Evolutionary conservation across 2,329 filamentous ascomycete species (phyloP).

Genomic region (Calonectria ilicicola): DNA sequence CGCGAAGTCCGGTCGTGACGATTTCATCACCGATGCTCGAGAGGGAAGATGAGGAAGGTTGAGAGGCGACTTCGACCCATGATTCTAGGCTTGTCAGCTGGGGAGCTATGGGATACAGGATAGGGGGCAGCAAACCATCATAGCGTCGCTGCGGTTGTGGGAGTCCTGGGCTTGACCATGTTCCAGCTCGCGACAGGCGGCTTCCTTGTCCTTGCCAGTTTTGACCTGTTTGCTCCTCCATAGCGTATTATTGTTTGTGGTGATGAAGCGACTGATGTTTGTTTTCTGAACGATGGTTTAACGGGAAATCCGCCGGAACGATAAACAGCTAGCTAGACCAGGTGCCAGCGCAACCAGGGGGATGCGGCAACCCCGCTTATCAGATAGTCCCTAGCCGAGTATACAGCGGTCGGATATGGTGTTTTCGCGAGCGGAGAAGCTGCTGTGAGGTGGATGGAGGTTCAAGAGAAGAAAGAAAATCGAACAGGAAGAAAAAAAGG

Average conservation of each 20-base stretch:
- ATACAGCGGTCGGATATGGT: conserved; percentile 23
- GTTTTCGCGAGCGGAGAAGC: conserved; percentile 23
- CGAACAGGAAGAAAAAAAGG: conserved; percentile 17
- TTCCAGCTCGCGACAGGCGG: conserved; percentile 39
- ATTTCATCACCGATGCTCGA: conserved; percentile 90
- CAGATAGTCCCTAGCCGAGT: conserved; percentile 19
- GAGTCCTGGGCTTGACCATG: conserved; percentile 46
- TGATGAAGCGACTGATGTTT: conserved; percentile 7
- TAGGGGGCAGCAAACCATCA: conserved; percentile 46
- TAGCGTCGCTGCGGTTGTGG: conserved; percentile 49
- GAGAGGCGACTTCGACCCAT: conserved; percentile 94
- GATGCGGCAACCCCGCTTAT: conserved; percentile 39
- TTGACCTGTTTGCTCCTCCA: conserved; percentile 45
- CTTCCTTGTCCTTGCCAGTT: conserved; percentile 42
- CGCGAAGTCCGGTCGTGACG: conserved; percentile 86
- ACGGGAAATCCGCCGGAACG: conserved; percentile 4
- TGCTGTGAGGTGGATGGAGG: not conserved
- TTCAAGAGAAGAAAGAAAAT: conserved; percentile 17
- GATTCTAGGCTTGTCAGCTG: conserved; percentile 73
- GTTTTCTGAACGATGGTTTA: conserved; percentile 7
- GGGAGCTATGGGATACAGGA: not conserved
- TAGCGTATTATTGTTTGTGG: conserved; percentile 27
- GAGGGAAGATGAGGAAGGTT: conserved; percentile 92
- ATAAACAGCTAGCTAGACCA: conserved; percentile 11
- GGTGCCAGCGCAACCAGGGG: conserved; percentile 27